phyloP scores from a whole-genome alignment of 2,329 filamentous ascomycete species.

The Penicillium brasilianum region DNA sequence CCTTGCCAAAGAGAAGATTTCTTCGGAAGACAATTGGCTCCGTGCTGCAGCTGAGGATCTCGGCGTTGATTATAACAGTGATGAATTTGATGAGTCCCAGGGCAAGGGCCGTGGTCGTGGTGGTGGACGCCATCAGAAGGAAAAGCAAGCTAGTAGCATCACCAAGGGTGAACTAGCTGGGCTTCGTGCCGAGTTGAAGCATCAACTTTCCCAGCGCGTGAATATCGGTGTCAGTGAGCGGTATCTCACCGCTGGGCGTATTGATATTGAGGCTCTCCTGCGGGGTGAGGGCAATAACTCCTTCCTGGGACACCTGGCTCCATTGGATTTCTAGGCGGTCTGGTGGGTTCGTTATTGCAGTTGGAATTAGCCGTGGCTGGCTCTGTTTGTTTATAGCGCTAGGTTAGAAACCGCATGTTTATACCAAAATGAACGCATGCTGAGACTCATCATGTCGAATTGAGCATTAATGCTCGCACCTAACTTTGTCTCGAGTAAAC shows the following conservation, averaged over 20 bases:
- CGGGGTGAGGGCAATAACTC: conserved; percentile 67
- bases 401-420: background rate
- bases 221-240: conserved; percentile 87
- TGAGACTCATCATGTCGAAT: background rate
- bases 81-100: conserved; percentile 74
- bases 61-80: conserved; percentile 90
- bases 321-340: conserved; percentile 44
- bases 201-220: conserved; percentile 72
- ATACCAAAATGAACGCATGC: background rate
- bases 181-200: conserved; percentile 73
- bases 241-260: conserved; percentile 80
- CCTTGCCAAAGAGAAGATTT: conserved; percentile 85
- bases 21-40: conserved; percentile 83
- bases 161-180: conserved; percentile 75
- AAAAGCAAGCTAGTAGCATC: conserved; percentile 69
- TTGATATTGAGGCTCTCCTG: conserved; percentile 78
- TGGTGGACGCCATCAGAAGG: conserved; percentile 73
- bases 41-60: conserved; percentile 85
- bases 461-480: background rate
- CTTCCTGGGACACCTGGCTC: conserved; percentile 65
- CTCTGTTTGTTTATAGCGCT: conserved; percentile 9
- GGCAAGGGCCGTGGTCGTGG: conserved; percentile 74
- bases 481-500: background rate
- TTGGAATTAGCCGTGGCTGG: background rate
- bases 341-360: background rate